Base-by-base conservation (phyloP, 2,329 filamentous ascomycete species). In the Microdochium paspali region DNA sequence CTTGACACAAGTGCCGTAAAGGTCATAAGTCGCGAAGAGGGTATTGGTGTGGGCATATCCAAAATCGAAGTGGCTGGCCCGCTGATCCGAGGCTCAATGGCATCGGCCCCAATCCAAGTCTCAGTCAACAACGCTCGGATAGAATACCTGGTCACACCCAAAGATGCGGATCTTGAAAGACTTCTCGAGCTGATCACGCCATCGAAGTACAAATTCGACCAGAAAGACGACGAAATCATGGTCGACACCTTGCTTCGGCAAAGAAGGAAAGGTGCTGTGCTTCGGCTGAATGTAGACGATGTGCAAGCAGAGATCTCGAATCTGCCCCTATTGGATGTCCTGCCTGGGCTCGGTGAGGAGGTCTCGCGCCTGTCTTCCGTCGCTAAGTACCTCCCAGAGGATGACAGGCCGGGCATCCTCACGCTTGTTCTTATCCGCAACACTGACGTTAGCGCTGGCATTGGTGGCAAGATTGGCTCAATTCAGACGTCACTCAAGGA, bases 321-420 rank as follows among this genome's bases (percentile, higher is more conserved):
- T 51, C 66, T 88, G 32, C 70, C 78, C 10, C 80, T 85, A 53
- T 68, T 95, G 15, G 71, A 78, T 10, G 77, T 79, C 39, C 71
- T 98, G 13, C 79, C 84, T 7, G 75, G 76, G 10, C 74, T 98
- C 9, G 84, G 79, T 1, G 83, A 87, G 53, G 93, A 98, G 58
- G 63, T 97, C 44, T 76, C 84, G 5, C 88, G 86, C 54, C 72
- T 98, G 4, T 87, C 90, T 1, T 90, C 83, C 1, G 89, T 98
- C 24, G 80, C 91, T 6, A 97, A 96, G 61, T 97, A 97, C 61
- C 74, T 98, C 2, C 91, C 93, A 0, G 91, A 98, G 56, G 93
- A 98, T 64, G 91, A 98, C 57, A 80, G 90, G 2, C 93, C 93
- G 2, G 93, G 93, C 0, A 71, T 97, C 20, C 71, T 98, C 31